A percentile compares a stretch with the other conserved stretches of the same genome.
These are phyloP conservation scores for Calamus simplicifolius DNA, from an alignment of 176 grass and related monocot species.

Conservation along the genomic window DNA sequence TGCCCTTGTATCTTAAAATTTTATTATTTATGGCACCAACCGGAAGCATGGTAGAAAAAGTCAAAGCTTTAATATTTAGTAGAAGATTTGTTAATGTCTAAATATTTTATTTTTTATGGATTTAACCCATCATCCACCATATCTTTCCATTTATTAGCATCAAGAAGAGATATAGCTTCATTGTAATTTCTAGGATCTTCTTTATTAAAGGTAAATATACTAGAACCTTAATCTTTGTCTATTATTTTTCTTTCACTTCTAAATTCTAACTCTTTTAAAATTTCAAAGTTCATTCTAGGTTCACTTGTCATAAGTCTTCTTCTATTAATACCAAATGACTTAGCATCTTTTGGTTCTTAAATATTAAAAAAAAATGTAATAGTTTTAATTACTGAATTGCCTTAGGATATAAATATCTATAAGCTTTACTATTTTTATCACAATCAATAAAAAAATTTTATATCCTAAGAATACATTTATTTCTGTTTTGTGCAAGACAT, in stretches of 20 bases:
- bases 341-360: background rate
- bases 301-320: background rate
- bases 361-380: background rate
- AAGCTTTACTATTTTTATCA: background rate
- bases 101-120: background rate
- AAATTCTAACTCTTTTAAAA: too few species aligned
- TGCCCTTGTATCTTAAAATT: too few species aligned
- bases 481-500: background rate
- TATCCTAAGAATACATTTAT: background rate
- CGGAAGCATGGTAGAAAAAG: too few species aligned
- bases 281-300: background rate
- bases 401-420: background rate
- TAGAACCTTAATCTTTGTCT: too few species aligned
- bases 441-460: background rate
- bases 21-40: too few species aligned
- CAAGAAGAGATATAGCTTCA: background rate
- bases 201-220: background rate
- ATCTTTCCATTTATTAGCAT: background rate
- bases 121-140: background rate
- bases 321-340: too few species aligned
- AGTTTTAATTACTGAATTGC: background rate
- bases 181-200: background rate
- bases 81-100: background rate
- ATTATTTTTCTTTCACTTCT: too few species aligned
- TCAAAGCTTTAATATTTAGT: background rate